Evolutionary conservation across 495 filamentous ascomycete species (phyloP), one percentile per base, ranked within the genome.

Genomic region (Tuber magnatum): DNA sequence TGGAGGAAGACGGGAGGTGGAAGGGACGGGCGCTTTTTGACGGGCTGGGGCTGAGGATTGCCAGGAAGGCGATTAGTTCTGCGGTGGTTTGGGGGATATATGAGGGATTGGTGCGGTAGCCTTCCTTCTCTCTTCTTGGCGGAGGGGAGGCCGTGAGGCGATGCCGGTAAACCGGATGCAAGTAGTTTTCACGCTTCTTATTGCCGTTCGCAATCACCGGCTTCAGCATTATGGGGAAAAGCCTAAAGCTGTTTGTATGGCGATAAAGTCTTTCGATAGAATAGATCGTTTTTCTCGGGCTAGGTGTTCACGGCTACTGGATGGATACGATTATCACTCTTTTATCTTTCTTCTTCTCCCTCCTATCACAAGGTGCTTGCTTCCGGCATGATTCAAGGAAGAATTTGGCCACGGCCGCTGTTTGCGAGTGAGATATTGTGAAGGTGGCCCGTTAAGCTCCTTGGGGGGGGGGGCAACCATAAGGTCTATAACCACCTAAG

Each of bases 41-140:
- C 83, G 95, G 95, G 5, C 83, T 99, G 72, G 93, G 89, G 41
- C 84, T 99, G 80, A 89, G 95, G 72, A 96, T 97, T 86, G 91
- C 89, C 46, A 87, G 95, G 78, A 99, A 99, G 85, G 96, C 94
- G 24, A 81, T 97, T 8, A 97, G 94, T 81, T 92, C 89, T 51
- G 96, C 95, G 41, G 86, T 98, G 76, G 94, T 94, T 12, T 99
- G 95, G 95, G 97, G 94, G 32, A 86, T 97, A 38, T 99, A 99
- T 82, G 95, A 99, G 85, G 94, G 97, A 83, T 83, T 97, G 74
- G 90, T 99, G 77, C 85, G 94, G 32, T 83, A 87, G 68, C 39
- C n/a, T 48, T 69, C 56, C 32, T 65, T 18, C 56, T 35, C 56
- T 6, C 56, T 20, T 5, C 12, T 35, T 32, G 32, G 28, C 28